Conservation (phyloP, 2,329 filamentous ascomycete species). For the Talaromyces sp. region DNA sequence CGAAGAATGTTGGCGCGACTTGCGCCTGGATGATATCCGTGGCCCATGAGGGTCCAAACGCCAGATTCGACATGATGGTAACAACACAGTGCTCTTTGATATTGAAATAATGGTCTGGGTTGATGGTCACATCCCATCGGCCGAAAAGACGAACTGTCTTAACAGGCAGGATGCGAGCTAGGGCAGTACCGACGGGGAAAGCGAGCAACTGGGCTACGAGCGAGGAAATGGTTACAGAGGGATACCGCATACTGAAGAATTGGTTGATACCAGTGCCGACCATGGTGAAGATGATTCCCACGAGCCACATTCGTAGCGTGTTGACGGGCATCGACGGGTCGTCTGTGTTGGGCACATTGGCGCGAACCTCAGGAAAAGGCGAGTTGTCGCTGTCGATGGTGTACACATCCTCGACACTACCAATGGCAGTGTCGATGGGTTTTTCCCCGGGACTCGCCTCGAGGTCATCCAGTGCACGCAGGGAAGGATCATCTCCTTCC, state of each 20-base stretch:
- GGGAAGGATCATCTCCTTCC: not conserved
- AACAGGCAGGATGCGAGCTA: constrained; percentile 42
- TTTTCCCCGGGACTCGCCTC: constrained; percentile 20
- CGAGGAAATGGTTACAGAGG: constrained; percentile 45
- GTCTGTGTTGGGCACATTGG: constrained; percentile 29
- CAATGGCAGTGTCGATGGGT: constrained; percentile 23
- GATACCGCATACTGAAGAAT: constrained; percentile 49
- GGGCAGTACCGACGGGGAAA: constrained; percentile 41
- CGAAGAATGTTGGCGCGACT: constrained; percentile 32
- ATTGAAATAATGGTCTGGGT: constrained; percentile 46
- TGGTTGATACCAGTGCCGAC: constrained; percentile 49
- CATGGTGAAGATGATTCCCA: constrained; percentile 39
- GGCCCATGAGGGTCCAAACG: constrained; percentile 40
- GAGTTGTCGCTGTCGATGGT: constrained; percentile 20
- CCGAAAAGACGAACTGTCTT: constrained; percentile 25
- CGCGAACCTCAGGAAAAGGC: constrained; percentile 20
- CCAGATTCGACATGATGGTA: constrained; percentile 49
- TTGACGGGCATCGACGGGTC: constrained; percentile 29
- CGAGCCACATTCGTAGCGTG: constrained; percentile 41
- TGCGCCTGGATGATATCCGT: constrained; percentile 45
- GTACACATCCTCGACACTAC: constrained; percentile 21
- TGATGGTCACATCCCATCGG: constrained; percentile 28
- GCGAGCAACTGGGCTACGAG: constrained; percentile 47
- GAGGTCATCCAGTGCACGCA: constrained; percentile 4
- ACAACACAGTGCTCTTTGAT: constrained; percentile 49